These are phyloP conservation scores for Epichloe coenophiala DNA, from an alignment of 2,329 filamentous ascomycete species.

Conservation along the genomic window DNA sequence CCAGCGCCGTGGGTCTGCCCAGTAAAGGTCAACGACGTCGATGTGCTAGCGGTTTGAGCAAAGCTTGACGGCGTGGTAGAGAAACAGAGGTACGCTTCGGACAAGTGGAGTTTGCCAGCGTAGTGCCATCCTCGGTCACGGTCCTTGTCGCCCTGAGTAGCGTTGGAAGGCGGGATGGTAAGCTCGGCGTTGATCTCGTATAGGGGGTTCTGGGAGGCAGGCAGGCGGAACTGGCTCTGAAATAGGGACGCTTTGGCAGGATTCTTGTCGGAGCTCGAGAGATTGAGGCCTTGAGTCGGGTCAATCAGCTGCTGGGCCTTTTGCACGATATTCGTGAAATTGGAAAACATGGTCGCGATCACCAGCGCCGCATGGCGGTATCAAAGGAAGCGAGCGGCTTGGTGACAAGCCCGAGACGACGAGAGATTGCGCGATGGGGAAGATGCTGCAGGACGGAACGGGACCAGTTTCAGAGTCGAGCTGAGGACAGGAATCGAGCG, in stretches of 20 bases:
- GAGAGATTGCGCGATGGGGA: neutral
- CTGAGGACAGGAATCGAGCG: neutral
- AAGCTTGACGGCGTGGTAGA: constrained; percentile 89
- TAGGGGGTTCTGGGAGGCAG: constrained; percentile 79
- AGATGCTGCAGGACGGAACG: neutral
- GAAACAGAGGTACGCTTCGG: constrained; percentile 91
- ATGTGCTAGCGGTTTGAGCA: constrained; percentile 62
- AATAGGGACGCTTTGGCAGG: constrained; percentile 89
- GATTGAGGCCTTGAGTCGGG: constrained; percentile 62
- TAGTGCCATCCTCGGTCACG: constrained; percentile 73
- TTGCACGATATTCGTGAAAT: constrained; percentile 69
- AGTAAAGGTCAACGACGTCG: constrained; percentile 71
- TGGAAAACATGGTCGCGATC: constrained; percentile 42
- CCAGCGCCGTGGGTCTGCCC: constrained; percentile 88
- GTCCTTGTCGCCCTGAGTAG: constrained; percentile 56
- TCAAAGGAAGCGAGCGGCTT: neutral
- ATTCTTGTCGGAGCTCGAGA: constrained; percentile 61
- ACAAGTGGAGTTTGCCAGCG: constrained; percentile 82
- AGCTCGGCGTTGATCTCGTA: constrained; percentile 96
- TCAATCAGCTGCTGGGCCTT: constrained; percentile 94
- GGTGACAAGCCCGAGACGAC: constrained; percentile 1
- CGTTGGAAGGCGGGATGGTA: constrained; percentile 64
- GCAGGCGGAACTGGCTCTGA: constrained; percentile 91
- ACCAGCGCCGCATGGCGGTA: constrained; percentile 27
- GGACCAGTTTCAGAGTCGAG: neutral